Conservation (phyloP, 2,329 filamentous ascomycete species). For the Nectriaceae sp. region DNA sequence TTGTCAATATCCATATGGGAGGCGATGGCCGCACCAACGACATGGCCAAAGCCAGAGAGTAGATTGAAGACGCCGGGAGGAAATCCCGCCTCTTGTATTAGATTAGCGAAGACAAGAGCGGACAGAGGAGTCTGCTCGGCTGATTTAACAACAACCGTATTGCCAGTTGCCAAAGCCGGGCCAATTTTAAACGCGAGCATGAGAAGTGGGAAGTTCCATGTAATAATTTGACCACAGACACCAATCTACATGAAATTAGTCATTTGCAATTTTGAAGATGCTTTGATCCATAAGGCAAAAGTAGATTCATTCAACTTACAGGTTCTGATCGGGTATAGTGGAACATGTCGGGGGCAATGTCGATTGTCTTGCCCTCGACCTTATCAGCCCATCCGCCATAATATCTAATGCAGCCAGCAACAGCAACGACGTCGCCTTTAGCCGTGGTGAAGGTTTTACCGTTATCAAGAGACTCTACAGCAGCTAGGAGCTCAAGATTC, state of each 20-base stretch:
- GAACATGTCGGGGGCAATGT: constrained; percentile 71
- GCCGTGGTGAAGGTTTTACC: constrained; percentile 73
- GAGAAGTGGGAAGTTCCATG: constrained; percentile 2
- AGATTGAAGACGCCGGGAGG: constrained; percentile 2
- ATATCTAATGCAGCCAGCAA: constrained; percentile 68
- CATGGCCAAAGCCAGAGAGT: neutral
- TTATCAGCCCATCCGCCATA: constrained; percentile 81
- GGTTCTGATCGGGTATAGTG: constrained; percentile 78
- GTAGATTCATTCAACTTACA: neutral
- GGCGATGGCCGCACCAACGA: neutral
- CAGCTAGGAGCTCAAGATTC: constrained; percentile 68
- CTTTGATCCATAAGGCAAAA: no score
- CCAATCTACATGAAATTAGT: no score
- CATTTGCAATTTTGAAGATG: no score
- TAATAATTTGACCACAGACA: constrained; percentile 13
- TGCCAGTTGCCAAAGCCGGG: constrained; percentile 1
- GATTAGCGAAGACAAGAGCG: neutral
- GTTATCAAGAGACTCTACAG: constrained; percentile 80
- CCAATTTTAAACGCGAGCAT: constrained; percentile 1
- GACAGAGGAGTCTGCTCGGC: constrained; percentile 3
- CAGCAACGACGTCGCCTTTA: constrained; percentile 67
- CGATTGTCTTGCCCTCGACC: constrained; percentile 76
- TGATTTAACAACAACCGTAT: constrained; percentile 1
- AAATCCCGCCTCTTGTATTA: neutral
- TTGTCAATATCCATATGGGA: constrained; percentile 1